Conservation (phyloP, 2,329 filamentous ascomycete species). For the Tolypocladium inflatum region DNA sequence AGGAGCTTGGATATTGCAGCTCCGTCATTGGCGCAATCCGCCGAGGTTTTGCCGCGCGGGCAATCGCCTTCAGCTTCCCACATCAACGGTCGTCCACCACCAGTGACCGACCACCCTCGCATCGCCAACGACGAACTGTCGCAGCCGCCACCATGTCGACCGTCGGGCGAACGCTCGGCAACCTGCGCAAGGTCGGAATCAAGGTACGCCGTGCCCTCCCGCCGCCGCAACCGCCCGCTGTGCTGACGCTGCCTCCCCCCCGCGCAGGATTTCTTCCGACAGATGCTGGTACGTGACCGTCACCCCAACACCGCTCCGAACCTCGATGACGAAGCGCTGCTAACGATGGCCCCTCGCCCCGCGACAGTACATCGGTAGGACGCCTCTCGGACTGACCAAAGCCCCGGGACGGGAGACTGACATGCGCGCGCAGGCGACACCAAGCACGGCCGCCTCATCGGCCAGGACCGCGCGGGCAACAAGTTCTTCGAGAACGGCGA, state of each 20-base stretch:
- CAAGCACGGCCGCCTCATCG: slow-evolving; percentile 82
- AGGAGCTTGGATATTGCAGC: background rate
- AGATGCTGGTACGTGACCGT: slow-evolving; percentile 72
- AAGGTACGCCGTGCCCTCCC: slow-evolving; percentile 50
- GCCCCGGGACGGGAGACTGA: background rate
- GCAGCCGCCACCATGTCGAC: slow-evolving; percentile 69
- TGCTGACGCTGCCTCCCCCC: slow-evolving; percentile 2
- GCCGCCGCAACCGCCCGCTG: background rate
- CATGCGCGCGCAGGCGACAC: slow-evolving; percentile 64
- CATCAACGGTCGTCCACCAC: slow-evolving; percentile 4
- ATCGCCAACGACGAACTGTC: slow-evolving; percentile 8
- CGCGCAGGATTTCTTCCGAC: slow-evolving; percentile 74
- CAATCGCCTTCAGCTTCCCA: slow-evolving; percentile 5
- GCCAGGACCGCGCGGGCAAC: slow-evolving; percentile 85
- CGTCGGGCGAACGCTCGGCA: slow-evolving; percentile 73
- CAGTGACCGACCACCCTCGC: slow-evolving; percentile 1
- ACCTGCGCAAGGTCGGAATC: slow-evolving; percentile 78
- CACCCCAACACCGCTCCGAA: slow-evolving; percentile 6
- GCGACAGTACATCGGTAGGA: slow-evolving; percentile 46
- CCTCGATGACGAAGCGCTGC: slow-evolving; percentile 9
- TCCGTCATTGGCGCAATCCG: background rate
- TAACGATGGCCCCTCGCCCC: slow-evolving; percentile 5
- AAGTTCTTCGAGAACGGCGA: slow-evolving; percentile 96
- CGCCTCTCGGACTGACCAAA: too few relatives aligned
- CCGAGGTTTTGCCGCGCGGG: slow-evolving; percentile 21